Base-by-base conservation (phyloP, 2,329 filamentous ascomycete genomes). In the Trichoderma polysporum region DNA sequence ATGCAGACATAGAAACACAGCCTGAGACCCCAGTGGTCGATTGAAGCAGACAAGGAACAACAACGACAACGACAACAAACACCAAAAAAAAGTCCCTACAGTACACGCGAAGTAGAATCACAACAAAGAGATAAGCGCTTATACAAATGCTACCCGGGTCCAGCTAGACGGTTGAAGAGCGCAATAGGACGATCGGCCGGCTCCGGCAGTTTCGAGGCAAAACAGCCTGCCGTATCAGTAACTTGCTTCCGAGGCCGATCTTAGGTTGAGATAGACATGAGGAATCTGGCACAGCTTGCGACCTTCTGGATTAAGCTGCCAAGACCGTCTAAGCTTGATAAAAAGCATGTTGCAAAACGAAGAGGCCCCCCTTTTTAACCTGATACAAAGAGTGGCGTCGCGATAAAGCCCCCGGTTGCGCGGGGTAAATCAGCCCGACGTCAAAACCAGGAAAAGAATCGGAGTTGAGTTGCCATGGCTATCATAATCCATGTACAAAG, bases 141-240 rank as follows among this genome's bases (percentile, higher is more conserved):
- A 6, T 27, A 15, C 8, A 45, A 13, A 47, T 47, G 39, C n/a
- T 37, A 54, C 52, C 25, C 49, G 52, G 31, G 17, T 25, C 31
- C 19, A 15, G 19, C 22, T 39, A 12, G 22, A 39, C 19, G 35
- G 10, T 25, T 22, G 45, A 50, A 29, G 4, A 29, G 2, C 29
- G 9, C 12, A 15, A 25, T 19, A n/a, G 19, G 10, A 25, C 60
- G 37, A 54, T 41, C 60, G 60, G 60, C 33, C 60, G 60, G 60
- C 60, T 54, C 60, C 60, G 60, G 60, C 49, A 63, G 60, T 63
- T 53, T 63, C 35, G 35, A 62, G 25, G 35, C 27, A 31, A 37
- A 41, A 45, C 63, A 66, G 63, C 63, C 63, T 66, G 53, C 63
- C 63, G 33, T 66, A 66, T 66, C 63, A 27, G 47, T 66, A 35